phyloP scores from a whole-genome alignment of 805 yeast genomes.

The Crinitomyces ghanaensis region DNA sequence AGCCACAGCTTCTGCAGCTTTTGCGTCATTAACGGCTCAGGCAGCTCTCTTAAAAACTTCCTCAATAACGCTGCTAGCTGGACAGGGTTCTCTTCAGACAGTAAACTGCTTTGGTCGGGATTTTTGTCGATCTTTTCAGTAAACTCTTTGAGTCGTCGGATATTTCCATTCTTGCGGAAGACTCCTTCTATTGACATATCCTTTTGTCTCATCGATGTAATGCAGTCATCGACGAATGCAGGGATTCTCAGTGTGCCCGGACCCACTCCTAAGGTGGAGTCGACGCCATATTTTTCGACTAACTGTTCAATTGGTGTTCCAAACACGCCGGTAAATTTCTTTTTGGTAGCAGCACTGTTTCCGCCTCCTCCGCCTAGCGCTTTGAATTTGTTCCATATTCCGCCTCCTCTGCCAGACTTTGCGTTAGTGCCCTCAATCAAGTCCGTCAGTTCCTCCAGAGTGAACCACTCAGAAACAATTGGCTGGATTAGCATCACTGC shows the following conservation, averaged over 20 bases:
- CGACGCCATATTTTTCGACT: constrained; percentile 63
- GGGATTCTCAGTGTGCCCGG: constrained; percentile 75
- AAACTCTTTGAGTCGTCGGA: constrained; percentile 63
- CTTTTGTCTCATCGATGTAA: constrained; percentile 72
- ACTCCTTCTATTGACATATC: constrained; percentile 94
- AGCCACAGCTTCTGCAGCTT: constrained; percentile 72
- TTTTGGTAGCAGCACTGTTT: constrained; percentile 11
- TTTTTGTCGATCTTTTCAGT: constrained; percentile 61
- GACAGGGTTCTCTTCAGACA: constrained; percentile 68
- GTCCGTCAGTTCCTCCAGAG: constrained; percentile 31
- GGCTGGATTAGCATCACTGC: constrained; percentile 36
- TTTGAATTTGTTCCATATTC: constrained; percentile 36
- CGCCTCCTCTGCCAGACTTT: constrained; percentile 28
- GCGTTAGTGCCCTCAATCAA: no score
- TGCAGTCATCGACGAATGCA: constrained; percentile 71
- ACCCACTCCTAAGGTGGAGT: constrained; percentile 75
- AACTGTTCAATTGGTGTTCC: constrained; percentile 65
- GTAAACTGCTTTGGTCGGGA: constrained; percentile 61
- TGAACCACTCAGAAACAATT: constrained; percentile 24
- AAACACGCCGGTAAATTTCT: constrained; percentile 42
- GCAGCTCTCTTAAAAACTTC: constrained; percentile 83
- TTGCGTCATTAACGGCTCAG: constrained; percentile 78
- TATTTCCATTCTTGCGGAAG: constrained; percentile 92
- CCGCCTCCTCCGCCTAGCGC: constrained; percentile 24
- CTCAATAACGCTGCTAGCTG: constrained; percentile 90